These are phyloP conservation scores for Acanthamoeba sp. DNA, from an alignment of 208 protist genomes.

Conservation along the genomic window DNA sequence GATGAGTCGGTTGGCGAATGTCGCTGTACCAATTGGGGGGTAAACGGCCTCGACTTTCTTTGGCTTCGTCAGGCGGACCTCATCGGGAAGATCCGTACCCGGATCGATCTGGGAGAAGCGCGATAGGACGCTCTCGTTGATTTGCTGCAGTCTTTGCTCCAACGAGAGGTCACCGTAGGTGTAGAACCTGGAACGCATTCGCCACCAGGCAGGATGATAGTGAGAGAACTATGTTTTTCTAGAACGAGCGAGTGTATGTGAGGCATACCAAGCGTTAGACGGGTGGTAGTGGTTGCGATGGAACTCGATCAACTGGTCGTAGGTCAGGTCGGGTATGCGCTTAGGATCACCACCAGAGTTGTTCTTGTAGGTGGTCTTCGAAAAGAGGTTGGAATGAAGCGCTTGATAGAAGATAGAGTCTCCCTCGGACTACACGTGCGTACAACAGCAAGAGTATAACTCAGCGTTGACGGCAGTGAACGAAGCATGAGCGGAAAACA, in stretches of 20 bases:
- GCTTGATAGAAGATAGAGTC: slow-evolving; percentile 74
- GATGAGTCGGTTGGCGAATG: background rate
- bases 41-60: slow-evolving; percentile 32
- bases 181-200: slow-evolving; percentile 51
- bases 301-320: slow-evolving; percentile 83
- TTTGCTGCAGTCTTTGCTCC: slow-evolving; percentile 11
- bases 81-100: slow-evolving; percentile 49
- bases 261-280: slow-evolving; percentile 78
- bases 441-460: too few species aligned
- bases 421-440: slow-evolving; percentile 77
- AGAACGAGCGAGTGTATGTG: background rate
- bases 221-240: too few species aligned
- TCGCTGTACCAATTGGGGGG: slow-evolving; percentile 26
- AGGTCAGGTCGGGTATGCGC: slow-evolving; percentile 83
- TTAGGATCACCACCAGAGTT: slow-evolving; percentile 86
- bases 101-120: slow-evolving; percentile 54
- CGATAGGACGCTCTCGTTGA: slow-evolving; percentile 48
- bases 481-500: too few species aligned
- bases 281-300: slow-evolving; percentile 87
- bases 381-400: slow-evolving; percentile 77
- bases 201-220: too few species aligned
- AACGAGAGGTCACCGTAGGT: slow-evolving; percentile 66
- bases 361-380: slow-evolving; percentile 84
- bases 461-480: too few species aligned
- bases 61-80: slow-evolving; percentile 8